phyloP scores from a whole-genome alignment of 1,284 basidiomycete genomes.

The Rhodotorula sp. region DNA sequence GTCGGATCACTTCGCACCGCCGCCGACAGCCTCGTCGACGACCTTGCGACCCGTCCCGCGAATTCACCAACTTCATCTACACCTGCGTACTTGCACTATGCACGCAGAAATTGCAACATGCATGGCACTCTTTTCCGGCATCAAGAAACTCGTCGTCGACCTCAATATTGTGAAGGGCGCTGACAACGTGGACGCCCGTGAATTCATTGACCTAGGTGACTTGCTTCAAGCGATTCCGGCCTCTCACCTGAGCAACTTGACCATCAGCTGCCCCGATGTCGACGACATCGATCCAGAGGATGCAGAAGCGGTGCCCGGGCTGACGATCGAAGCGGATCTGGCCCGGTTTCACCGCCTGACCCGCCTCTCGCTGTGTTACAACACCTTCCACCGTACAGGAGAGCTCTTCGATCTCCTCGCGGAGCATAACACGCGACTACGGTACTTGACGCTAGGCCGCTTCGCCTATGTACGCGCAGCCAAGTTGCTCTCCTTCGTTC shows the following conservation, averaged over 20 bases:
- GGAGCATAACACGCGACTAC: neutral
- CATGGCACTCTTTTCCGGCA: too few species aligned
- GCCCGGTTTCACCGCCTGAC: neutral
- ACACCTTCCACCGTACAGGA: neutral
- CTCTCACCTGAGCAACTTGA: neutral
- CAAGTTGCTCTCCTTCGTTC: neutral
- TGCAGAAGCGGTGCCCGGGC: neutral
- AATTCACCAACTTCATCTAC: too few species aligned
- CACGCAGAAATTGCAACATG: too few species aligned
- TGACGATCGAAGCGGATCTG: conserved; percentile 1
- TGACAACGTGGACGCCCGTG: neutral
- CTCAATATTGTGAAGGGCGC: too few species aligned
- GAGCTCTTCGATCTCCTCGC: conserved; percentile 5
- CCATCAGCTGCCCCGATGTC: neutral
- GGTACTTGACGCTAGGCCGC: neutral
- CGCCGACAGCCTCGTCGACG: neutral
- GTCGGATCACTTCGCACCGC: neutral
- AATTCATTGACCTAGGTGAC: neutral
- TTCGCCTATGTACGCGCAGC: neutral
- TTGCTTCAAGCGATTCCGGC: neutral
- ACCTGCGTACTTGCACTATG: too few species aligned
- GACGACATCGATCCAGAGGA: neutral
- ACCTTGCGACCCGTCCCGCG: neutral
- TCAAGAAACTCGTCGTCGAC: too few species aligned
- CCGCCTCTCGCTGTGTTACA: neutral